Evolutionary conservation across 169 alveolate species (phyloP).

Genomic region (Eimeria tenella): DNA sequence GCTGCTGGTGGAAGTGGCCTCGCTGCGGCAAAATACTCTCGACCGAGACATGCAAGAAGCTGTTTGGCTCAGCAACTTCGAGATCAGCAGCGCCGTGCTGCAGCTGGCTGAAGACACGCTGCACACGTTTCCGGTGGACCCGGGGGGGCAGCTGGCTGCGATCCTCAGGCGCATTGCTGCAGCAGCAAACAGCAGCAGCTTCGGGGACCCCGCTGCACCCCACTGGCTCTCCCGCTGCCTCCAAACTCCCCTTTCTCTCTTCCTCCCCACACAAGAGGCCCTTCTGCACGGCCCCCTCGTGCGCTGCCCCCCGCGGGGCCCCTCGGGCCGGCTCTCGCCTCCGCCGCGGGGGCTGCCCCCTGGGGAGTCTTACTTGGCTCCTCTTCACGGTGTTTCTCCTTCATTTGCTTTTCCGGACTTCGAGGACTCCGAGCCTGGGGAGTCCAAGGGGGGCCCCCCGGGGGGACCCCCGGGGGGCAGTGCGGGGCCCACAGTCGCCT

Average conservation of each 20-base stretch:
- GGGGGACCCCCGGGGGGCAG: background rate
- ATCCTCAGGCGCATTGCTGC: background rate
- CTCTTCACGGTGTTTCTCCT: background rate
- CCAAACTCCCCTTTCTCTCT: slow-evolving; percentile 25
- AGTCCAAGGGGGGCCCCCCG: background rate
- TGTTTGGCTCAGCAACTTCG: background rate
- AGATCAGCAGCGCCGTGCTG: background rate
- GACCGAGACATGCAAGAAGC: slow-evolving; percentile 45
- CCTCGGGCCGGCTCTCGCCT: background rate
- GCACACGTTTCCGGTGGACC: background rate
- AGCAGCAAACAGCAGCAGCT: slow-evolving; percentile 3
- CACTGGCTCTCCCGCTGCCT: slow-evolving; percentile 17
- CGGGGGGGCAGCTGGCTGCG: background rate
- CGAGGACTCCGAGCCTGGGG: background rate
- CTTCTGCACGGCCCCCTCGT: background rate
- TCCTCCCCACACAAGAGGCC: background rate
- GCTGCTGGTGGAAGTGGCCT: slow-evolving; percentile 21
- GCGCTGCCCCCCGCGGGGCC: background rate
- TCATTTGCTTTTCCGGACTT: background rate
- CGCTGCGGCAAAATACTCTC: slow-evolving; percentile 3
- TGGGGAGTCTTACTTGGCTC: background rate
- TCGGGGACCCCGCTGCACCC: background rate
- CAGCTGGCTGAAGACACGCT: slow-evolving; percentile 24
- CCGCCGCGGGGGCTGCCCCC: background rate
- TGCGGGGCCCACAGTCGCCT: background rate